A percentile compares a stretch with the other conserved stretches of the same genome.
Conservation (phyloP, 2,329 filamentous ascomycete genomes). For the Lachnellula hyalina region DNA sequence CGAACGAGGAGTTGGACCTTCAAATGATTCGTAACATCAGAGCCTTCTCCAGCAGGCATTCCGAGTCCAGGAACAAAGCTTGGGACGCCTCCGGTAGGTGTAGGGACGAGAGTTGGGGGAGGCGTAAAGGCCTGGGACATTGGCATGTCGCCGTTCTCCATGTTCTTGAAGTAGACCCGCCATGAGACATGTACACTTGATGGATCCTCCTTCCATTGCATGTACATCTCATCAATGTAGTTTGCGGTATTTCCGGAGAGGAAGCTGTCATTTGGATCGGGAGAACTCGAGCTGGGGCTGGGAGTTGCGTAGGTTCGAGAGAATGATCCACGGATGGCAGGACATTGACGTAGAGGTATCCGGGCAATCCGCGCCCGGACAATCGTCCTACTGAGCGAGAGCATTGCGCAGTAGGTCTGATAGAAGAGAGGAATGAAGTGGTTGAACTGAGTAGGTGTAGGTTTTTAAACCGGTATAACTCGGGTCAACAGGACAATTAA, state of each 20-base stretch:
- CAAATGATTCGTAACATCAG: constrained; percentile 89
- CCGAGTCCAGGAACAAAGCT: constrained; percentile 65
- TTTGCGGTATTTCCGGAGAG: constrained; percentile 94
- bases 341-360: background rate
- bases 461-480: background rate
- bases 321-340: background rate
- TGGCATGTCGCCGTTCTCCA: constrained; percentile 97
- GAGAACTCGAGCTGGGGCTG: constrained; percentile 41
- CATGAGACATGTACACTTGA: constrained; percentile 94
- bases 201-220: constrained; percentile 93
- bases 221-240: constrained; percentile 99
- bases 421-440: background rate
- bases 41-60: constrained; percentile 60
- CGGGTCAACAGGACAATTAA: background rate
- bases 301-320: constrained; percentile 46
- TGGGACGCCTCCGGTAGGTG: constrained; percentile 72
- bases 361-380: background rate
- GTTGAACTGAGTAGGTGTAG: background rate
- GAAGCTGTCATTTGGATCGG: constrained; percentile 91
- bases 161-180: constrained; percentile 99
- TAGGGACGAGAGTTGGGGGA: constrained; percentile 84
- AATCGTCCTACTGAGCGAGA: background rate
- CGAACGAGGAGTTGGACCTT: constrained; percentile 97
- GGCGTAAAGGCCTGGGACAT: constrained; percentile 96
- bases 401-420: background rate